A percentile compares a stretch with the other conserved stretches of the same genome.
These are phyloP conservation scores for slime mould (Dictyostelium discoideum) DNA, from an alignment of 78 protist species.

Conservation along the genomic window DNA sequence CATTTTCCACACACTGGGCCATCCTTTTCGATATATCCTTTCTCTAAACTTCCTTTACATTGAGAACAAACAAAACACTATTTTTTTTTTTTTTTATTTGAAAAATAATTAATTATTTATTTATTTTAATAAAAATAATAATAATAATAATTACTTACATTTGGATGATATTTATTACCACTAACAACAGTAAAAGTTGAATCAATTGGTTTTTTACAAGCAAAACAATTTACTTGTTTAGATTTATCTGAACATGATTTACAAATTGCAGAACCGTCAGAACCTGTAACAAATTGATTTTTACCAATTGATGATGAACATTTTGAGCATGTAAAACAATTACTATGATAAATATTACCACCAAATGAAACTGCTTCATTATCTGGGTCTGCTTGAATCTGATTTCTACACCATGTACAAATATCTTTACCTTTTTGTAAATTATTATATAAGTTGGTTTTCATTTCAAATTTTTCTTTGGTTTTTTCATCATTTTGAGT, in stretches of 20 bases:
- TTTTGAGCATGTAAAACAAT: constrained; percentile 31
- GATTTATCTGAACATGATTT: constrained; percentile 27
- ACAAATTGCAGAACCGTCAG: not conserved
- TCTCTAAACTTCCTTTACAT: constrained; percentile 25
- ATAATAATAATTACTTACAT: not conserved
- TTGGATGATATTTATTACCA: constrained; percentile 40
- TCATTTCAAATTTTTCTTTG: constrained; percentile 11
- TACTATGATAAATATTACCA: constrained; percentile 21
- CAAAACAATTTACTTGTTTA: not conserved
- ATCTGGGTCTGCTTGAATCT: not conserved
- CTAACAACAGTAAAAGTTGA: constrained; percentile 20
- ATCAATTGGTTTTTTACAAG: constrained; percentile 31
- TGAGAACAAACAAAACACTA: constrained; percentile 37
- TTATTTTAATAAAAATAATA: not conserved
- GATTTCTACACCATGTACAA: constrained; percentile 45
- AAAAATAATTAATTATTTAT: not conserved
- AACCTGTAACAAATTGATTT: constrained; percentile 7
- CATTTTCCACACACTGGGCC: constrained; percentile 31
- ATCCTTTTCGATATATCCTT: constrained; percentile 21
- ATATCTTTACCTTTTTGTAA: constrained; percentile 54
- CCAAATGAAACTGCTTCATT: not conserved
- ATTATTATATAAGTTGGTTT: constrained; percentile 17
- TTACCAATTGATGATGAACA: constrained; percentile 15
- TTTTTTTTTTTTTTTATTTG: not conserved
- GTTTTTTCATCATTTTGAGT: not conserved